phyloP scores from a whole-genome alignment of 192 early-diverging fungal species.

The Lunasporangiospora selenospora region DNA sequence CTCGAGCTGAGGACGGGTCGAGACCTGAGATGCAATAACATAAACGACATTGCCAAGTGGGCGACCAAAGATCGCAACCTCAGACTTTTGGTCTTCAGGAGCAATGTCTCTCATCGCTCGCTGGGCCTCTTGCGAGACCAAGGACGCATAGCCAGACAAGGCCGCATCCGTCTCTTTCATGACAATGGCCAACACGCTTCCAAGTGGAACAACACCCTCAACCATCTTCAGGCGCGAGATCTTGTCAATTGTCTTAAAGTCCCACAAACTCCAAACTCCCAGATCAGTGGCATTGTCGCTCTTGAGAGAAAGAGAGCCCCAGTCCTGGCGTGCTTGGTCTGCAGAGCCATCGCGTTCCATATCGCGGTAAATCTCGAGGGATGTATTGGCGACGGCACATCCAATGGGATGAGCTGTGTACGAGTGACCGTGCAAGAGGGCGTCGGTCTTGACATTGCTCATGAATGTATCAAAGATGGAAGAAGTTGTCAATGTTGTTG shows the following conservation, averaged over 20 bases:
- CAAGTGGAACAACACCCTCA: slow-evolving; percentile 70
- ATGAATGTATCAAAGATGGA: slow-evolving; percentile 73
- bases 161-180: slow-evolving; percentile 49
- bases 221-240: slow-evolving; percentile 65
- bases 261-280: slow-evolving; percentile 61
- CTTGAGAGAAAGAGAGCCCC: slow-evolving; percentile 49
- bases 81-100: slow-evolving; percentile 10
- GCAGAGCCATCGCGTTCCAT: slow-evolving; percentile 45
- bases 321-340: slow-evolving; percentile 36
- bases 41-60: slow-evolving; percentile 84
- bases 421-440: slow-evolving; percentile 82
- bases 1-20: slow-evolving; percentile 45
- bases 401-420: slow-evolving; percentile 88
- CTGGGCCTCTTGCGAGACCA: slow-evolving; percentile 32
- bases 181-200: slow-evolving; percentile 73
- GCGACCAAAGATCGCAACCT: slow-evolving; percentile 63
- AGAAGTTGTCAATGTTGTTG: slow-evolving; percentile 68
- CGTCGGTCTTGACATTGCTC: slow-evolving; percentile 67
- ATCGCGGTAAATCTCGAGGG: slow-evolving; percentile 58
- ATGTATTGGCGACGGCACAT: slow-evolving; percentile 69
- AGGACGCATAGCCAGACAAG: slow-evolving; percentile 19
- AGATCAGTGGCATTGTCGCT: slow-evolving; percentile 9
- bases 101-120: slow-evolving; percentile 36
- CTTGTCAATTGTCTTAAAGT: slow-evolving; percentile 49
- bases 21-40: slow-evolving; percentile 69